A percentile compares a stretch with the other conserved stretches of the same genome.
These are phyloP conservation scores for Ustilago xerochloae DNA, from an alignment of 1,284 basidiomycete genomes.

Conservation along the genomic window DNA sequence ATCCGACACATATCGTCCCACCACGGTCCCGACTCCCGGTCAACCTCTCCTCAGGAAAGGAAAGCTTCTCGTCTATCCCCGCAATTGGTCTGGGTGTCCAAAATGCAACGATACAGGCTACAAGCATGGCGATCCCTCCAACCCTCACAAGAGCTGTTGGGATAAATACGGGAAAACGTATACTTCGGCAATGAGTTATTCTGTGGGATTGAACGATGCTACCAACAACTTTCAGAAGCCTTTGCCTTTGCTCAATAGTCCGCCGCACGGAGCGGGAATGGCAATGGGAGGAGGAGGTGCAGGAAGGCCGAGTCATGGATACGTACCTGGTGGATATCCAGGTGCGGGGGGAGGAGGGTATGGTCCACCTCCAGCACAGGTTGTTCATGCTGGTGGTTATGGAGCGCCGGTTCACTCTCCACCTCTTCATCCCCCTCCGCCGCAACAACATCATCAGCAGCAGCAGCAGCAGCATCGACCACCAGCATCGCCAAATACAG, in stretches of 20 bases:
- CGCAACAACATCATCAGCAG: not conserved
- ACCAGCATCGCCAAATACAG: slow-evolving; percentile 7
- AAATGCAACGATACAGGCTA: slow-evolving; percentile 54
- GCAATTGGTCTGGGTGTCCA: slow-evolving; percentile 41
- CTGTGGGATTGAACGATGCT: slow-evolving; percentile 26
- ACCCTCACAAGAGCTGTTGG: slow-evolving; percentile 51
- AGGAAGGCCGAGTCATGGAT: slow-evolving; percentile 39
- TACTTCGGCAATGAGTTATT: slow-evolving; percentile 43
- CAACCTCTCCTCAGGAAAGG: slow-evolving; percentile 47
- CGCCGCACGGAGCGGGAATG: not conserved
- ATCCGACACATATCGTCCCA: slow-evolving; percentile 32
- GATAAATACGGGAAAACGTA: slow-evolving; percentile 51
- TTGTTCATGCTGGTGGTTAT: slow-evolving; percentile 13
- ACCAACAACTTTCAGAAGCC: slow-evolving; percentile 37
- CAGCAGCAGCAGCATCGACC: not conserved
- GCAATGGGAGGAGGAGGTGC: not conserved
- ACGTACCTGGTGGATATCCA: slow-evolving; percentile 37
- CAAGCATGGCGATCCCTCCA: slow-evolving; percentile 50
- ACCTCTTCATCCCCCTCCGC: not conserved
- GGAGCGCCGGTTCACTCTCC: slow-evolving; percentile 13
- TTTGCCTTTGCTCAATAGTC: slow-evolving; percentile 20
- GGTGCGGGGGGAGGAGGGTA: slow-evolving; percentile 19
- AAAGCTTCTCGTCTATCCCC: slow-evolving; percentile 49
- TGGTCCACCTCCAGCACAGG: not conserved
- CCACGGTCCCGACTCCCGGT: slow-evolving; percentile 46